phyloP scores from a whole-genome alignment of 2,329 filamentous ascomycete species.

The Fusarium mexicanum region DNA sequence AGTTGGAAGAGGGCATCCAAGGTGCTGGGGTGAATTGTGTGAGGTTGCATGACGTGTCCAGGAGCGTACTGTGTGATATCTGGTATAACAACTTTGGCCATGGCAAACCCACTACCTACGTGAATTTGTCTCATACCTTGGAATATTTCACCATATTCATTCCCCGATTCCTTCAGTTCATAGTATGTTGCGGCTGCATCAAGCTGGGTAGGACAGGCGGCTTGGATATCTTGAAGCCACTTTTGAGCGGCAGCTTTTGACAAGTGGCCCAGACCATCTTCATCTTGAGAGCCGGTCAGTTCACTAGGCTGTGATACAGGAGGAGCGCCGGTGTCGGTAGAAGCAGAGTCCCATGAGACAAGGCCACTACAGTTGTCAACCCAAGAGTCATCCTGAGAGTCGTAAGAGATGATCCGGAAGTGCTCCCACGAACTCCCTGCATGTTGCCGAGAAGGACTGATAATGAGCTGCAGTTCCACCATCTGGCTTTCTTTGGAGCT shows the following conservation, averaged over 20 bases:
- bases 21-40: slow-evolving; percentile 8
- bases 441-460: slow-evolving; percentile 4
- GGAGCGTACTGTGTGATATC: not conserved
- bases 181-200: not conserved
- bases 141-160: slow-evolving; percentile 2
- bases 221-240: not conserved
- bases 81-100: not conserved
- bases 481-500: slow-evolving; percentile 1
- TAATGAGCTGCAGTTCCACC: slow-evolving; percentile 12
- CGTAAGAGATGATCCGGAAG: not conserved
- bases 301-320: not conserved
- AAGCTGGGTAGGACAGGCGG: not conserved
- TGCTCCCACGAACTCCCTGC: slow-evolving; percentile 10
- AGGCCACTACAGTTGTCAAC: slow-evolving; percentile 3
- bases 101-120: not conserved
- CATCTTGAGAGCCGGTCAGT: not conserved
- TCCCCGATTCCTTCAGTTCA: not conserved
- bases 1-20: too few species aligned
- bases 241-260: not conserved
- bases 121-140: slow-evolving; percentile 4
- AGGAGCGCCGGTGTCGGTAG: not conserved
- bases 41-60: slow-evolving; percentile 2
- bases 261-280: slow-evolving; percentile 1
- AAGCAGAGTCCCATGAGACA: not conserved
- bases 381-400: slow-evolving; percentile 1